Evolutionary conservation across 2,329 filamentous ascomycete species (phyloP), one percentile per base, ranked within the genome.

Genomic region (Alternaria ventricosa): DNA sequence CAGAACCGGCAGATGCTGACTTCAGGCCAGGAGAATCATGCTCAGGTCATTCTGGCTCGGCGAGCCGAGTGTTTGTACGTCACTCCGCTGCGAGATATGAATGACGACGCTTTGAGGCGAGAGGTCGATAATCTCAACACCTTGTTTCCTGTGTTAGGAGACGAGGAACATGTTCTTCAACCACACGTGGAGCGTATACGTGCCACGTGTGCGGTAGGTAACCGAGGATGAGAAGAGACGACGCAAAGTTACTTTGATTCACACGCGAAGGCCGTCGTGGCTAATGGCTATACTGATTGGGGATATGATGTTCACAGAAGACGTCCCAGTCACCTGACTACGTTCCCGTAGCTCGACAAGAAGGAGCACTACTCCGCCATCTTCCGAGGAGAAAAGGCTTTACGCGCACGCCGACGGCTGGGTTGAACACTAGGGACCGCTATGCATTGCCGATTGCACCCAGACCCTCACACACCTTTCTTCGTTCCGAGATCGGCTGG

Each of bases 121-220:
- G 61, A 64, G 22, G 22, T 64, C 4, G 53, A 61, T 18, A 54
- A 41, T 22, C 57, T 64, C 33, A 45, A 62, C 22, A 62, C 55
- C 47, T 18, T 62, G 12, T 62, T 59, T 27, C 60, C 60, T 25
- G 49, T 62, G 30, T 44, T n/a, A 15, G 23, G 22, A 15, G 13
- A 20, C 20, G 60, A 54, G 30, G 55, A 59, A 33, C 27, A 13
- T 0, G 2, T 47, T 9, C 41, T 62, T 18, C 60, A 62, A 3
- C 46, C 61, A 10, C 28, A 57, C 3, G 20, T 61, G n/a, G 13
- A 57, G 15, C 43, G 7, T 4, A 64, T 64, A 61, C 61, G 61
- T 55, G 33, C 33, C 8, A 43, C 23, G 36, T 61, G 49, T 6
- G 13, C 43, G 22, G 8, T 28, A n/a, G 15, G 20, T 18, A 6